Evolutionary conservation across 352 stramenopile genomes (phyloP).

Genomic region (Aphanomyces astaci): DNA sequence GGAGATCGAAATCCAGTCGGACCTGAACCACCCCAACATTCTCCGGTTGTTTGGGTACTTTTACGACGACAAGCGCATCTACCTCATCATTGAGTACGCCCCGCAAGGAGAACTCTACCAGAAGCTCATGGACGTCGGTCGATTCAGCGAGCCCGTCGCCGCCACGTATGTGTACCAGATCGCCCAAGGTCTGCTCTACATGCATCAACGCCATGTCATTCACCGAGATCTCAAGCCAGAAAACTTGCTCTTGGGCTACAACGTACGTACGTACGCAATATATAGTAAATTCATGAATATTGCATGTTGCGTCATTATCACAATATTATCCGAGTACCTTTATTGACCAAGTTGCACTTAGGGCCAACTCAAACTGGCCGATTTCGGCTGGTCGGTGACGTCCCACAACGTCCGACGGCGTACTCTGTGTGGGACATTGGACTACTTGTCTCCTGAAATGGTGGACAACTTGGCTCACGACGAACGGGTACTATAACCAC

Average conservation of each 20-base stretch:
- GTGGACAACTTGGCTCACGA: slow-evolving; percentile 97
- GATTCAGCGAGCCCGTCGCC: slow-evolving; percentile 90
- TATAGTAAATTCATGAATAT: background rate
- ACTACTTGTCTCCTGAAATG: slow-evolving; percentile 99
- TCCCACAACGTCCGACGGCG: slow-evolving; percentile 91
- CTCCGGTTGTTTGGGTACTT: slow-evolving; percentile 77
- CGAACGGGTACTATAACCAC: slow-evolving; percentile 55
- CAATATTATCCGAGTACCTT: no score
- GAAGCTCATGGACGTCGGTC: slow-evolving; percentile 84
- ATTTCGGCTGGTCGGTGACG: slow-evolving; percentile 99
- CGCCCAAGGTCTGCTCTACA: slow-evolving; percentile 91
- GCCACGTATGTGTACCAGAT: slow-evolving; percentile 95
- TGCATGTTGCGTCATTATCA: no score
- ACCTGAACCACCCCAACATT: slow-evolving; percentile 66
- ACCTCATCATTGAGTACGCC: slow-evolving; percentile 80
- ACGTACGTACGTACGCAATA: slow-evolving; percentile 25
- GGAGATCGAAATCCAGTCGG: slow-evolving; percentile 78
- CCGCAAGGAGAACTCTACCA: slow-evolving; percentile 78
- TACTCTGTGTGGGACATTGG: slow-evolving; percentile 97
- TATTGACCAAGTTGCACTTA: no score
- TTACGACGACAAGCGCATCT: slow-evolving; percentile 73
- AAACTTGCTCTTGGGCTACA: slow-evolving; percentile 95
- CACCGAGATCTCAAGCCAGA: slow-evolving; percentile 99
- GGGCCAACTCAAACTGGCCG: slow-evolving; percentile 98
- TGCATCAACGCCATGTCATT: slow-evolving; percentile 99